Percentiles rank a stretch among this genome's conserved stretches.
Conservation (phyloP, 2,329 filamentous ascomycete genomes). For the Diatrype stigma region DNA sequence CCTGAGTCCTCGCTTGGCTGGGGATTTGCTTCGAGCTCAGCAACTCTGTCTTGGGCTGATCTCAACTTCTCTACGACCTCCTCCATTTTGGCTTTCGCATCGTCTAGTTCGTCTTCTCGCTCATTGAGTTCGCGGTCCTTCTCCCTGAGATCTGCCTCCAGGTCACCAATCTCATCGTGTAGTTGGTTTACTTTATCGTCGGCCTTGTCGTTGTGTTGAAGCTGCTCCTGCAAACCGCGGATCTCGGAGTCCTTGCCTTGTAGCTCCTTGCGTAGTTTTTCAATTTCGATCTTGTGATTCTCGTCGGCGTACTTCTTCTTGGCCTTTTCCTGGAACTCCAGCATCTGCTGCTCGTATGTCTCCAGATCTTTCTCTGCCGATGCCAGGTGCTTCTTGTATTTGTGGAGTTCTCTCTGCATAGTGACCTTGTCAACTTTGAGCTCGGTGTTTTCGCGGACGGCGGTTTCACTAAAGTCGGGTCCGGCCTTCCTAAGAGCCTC, state of each 20-base stretch:
- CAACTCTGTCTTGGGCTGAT: slow-evolving; percentile 16
- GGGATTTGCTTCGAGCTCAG: slow-evolving; percentile 28
- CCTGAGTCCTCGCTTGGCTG: slow-evolving; percentile 38
- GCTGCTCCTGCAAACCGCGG: slow-evolving; percentile 54
- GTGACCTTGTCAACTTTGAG: slow-evolving; percentile 88
- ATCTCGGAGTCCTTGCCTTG: slow-evolving; percentile 58
- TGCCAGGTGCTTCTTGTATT: slow-evolving; percentile 79
- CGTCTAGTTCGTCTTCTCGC: slow-evolving; percentile 70
- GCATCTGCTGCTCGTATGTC: slow-evolving; percentile 73
- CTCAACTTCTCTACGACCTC: slow-evolving; percentile 42
- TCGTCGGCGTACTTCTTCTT: slow-evolving; percentile 73
- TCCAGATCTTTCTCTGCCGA: slow-evolving; percentile 85
- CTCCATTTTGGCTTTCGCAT: slow-evolving; percentile 52
- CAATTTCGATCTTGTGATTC: slow-evolving; percentile 57
- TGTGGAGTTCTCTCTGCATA: slow-evolving; percentile 80
- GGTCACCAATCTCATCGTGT: slow-evolving; percentile 68
- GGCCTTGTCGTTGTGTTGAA: slow-evolving; percentile 53
- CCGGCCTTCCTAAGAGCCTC: slow-evolving; percentile 84
- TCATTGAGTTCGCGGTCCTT: slow-evolving; percentile 71
- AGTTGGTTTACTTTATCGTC: slow-evolving; percentile 61
- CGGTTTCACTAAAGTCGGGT: slow-evolving; percentile 82
- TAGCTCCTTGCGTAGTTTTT: slow-evolving; percentile 52
- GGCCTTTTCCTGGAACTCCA: slow-evolving; percentile 76
- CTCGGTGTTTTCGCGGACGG: slow-evolving; percentile 91
- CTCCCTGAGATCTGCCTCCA: slow-evolving; percentile 71